A percentile compares a stretch with the other conserved stretches of the same genome.
Conservation (phyloP, 208 protist species). For the Cochliopodium minus region DNA sequence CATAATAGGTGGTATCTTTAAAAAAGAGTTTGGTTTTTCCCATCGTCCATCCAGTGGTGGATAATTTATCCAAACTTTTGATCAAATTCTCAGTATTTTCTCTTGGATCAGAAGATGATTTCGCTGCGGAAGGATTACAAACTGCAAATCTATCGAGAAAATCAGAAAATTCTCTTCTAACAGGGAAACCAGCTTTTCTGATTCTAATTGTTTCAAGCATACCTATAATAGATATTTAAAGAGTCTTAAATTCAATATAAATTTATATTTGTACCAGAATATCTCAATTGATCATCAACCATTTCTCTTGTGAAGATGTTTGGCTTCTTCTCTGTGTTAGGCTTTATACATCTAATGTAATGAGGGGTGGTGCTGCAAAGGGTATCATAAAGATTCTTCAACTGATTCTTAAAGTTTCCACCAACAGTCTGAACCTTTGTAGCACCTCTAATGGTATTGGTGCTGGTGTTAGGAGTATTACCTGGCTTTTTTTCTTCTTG, state of each 20-base stretch:
- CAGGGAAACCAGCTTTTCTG: slow-evolving; percentile 63
- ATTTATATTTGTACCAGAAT: too few species aligned
- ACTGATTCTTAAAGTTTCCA: slow-evolving; percentile 25
- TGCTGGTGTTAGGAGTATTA: slow-evolving; percentile 19
- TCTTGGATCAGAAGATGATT: slow-evolving; percentile 49
- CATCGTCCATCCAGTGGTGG: slow-evolving; percentile 14
- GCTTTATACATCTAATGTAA: slow-evolving; percentile 38
- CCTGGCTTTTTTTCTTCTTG: slow-evolving; percentile 3
- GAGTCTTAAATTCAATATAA: too few species aligned
- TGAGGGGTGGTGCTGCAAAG: slow-evolving; percentile 31
- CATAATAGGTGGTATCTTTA: slow-evolving; percentile 20
- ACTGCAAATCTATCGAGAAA: slow-evolving; percentile 23
- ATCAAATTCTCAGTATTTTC: slow-evolving; percentile 13
- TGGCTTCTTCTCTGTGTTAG: slow-evolving; percentile 32
- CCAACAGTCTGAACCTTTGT: slow-evolving; percentile 22
- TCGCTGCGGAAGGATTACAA: slow-evolving; percentile 50
- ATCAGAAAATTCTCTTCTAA: slow-evolving; percentile 32
- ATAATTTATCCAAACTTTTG: neutral
- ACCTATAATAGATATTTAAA: too few species aligned
- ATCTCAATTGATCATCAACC: slow-evolving; percentile 24
- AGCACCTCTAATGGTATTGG: slow-evolving; percentile 9
- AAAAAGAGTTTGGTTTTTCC: slow-evolving; percentile 33
- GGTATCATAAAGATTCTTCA: slow-evolving; percentile 24
- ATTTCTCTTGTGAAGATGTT: slow-evolving; percentile 23
- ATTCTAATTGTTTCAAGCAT: slow-evolving; percentile 63